Conservation (phyloP, 495 filamentous ascomycete genomes). For the Penicillium alfredii region DNA sequence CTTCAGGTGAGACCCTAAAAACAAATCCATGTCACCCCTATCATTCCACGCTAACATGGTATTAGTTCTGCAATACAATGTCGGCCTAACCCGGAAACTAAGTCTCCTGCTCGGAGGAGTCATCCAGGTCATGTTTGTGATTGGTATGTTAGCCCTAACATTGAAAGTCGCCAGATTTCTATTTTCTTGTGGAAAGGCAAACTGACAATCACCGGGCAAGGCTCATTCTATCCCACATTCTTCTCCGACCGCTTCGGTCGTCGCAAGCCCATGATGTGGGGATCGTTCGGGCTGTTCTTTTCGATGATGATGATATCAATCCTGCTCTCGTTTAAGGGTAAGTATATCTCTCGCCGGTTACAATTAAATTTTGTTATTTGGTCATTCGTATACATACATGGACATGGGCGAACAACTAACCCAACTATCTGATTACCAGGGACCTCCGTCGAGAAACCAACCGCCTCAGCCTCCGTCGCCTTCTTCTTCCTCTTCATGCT, state of each 20-base stretch:
- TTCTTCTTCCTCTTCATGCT: conserved; percentile 47
- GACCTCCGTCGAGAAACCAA: conserved; percentile 24
- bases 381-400: background rate
- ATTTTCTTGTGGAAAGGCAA: background rate
- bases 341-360: no score
- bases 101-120: conserved; percentile 46
- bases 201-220: conserved; percentile 1
- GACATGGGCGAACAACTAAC: no score
- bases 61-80: conserved; percentile 39
- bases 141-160: conserved; percentile 17
- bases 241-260: conserved; percentile 44
- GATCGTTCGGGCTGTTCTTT: conserved; percentile 36
- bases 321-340: conserved; percentile 27
- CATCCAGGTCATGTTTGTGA: conserved; percentile 36
- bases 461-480: conserved; percentile 30
- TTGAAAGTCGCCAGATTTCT: no score
- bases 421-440: conserved; percentile 10
- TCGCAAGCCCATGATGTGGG: conserved; percentile 49
- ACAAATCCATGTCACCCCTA: background rate
- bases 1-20: conserved; percentile 21
- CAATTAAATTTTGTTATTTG: no score
- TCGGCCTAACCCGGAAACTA: conserved; percentile 42
- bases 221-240: conserved; percentile 30
- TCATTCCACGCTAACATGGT: conserved; percentile 1
- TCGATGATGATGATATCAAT: conserved; percentile 44